Evolutionary conservation across 2,329 filamentous ascomycete species (phyloP).

Genomic region (Sarocladiaceae sp.): DNA sequence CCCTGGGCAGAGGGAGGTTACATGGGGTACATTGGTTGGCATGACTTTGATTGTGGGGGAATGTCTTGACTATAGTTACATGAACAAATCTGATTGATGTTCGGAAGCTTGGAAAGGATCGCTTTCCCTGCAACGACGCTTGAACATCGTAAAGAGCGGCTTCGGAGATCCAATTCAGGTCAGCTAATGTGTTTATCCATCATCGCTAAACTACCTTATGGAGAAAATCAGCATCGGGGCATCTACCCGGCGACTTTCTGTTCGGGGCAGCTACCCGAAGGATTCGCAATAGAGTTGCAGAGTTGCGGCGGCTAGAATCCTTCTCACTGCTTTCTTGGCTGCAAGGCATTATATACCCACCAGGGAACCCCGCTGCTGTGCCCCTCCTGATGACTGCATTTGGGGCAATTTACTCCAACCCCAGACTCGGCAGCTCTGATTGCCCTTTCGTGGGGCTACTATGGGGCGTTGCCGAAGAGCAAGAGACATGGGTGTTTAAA

Average conservation of each 20-base stretch:
- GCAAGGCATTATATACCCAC: background rate
- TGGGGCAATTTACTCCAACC: background rate
- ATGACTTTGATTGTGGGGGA: too few relatives aligned
- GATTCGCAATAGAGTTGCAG: background rate
- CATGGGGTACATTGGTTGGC: background rate
- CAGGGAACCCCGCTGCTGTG: background rate
- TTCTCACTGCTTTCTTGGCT: background rate
- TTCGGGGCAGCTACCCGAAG: conserved; percentile 1
- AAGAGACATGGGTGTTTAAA: background rate
- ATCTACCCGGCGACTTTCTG: background rate
- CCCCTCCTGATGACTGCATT: background rate
- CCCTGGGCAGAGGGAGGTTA: background rate
- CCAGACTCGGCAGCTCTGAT: background rate
- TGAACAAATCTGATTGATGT: too few relatives aligned
- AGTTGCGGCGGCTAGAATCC: background rate
- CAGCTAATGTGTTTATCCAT: background rate
- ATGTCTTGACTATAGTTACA: too few relatives aligned
- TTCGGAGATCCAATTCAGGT: too few relatives aligned
- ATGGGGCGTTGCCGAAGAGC: background rate
- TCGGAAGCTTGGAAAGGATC: too few relatives aligned
- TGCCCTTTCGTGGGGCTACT: background rate
- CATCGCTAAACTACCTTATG: background rate
- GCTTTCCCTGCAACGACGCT: too few relatives aligned
- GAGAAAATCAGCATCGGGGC: background rate
- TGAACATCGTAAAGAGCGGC: too few relatives aligned